A percentile compares a stretch with the other conserved stretches of the same genome.
These are phyloP conservation scores for Apiospora arundinis DNA, from an alignment of 2,329 filamentous ascomycete species.

Conservation along the genomic window DNA sequence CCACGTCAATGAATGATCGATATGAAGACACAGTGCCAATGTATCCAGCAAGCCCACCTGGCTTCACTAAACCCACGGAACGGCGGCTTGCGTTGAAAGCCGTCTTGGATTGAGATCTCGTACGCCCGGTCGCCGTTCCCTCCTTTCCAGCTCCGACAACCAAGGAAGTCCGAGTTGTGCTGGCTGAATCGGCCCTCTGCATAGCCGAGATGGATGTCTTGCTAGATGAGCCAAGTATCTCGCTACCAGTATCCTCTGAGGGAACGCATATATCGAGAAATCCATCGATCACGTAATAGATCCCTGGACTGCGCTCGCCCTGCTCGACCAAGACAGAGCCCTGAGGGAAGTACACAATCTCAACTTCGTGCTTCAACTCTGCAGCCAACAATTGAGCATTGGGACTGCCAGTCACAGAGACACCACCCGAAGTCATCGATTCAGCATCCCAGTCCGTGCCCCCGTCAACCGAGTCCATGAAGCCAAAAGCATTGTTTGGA, in stretches of 20 bases:
- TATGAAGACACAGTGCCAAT: constrained; percentile 94
- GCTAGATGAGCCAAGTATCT: constrained; percentile 48
- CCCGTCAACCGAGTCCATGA: constrained; percentile 83
- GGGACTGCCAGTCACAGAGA: constrained; percentile 65
- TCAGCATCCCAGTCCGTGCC: constrained; percentile 85
- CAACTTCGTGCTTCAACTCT: constrained; percentile 89
- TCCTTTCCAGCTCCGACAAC: constrained; percentile 25
- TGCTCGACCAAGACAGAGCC: constrained; percentile 94
- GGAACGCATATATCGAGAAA: constrained; percentile 95
- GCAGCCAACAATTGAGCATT: constrained; percentile 72
- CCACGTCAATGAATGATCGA: constrained; percentile 93
- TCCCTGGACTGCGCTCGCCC: constrained; percentile 91
- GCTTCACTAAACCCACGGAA: constrained; percentile 90
- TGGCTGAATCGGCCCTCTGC: constrained; percentile 40
- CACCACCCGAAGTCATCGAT: constrained; percentile 76
- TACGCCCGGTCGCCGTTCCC: constrained; percentile 30
- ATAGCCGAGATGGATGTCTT: constrained; percentile 44
- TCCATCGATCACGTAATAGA: constrained; percentile 98
- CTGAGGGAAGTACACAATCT: constrained; percentile 97
- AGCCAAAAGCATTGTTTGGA: constrained; percentile 84
- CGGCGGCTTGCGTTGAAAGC: constrained; percentile 58
- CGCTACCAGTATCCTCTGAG: constrained; percentile 59
- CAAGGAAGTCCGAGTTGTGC: constrained; percentile 29
- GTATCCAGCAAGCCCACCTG: constrained; percentile 92
- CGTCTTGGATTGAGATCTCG: constrained; percentile 48